Evolutionary conservation across 768 basidiomycete species (phyloP), one percentile per base, ranked within the genome.

Genomic region (Exidia glandulosa): DNA sequence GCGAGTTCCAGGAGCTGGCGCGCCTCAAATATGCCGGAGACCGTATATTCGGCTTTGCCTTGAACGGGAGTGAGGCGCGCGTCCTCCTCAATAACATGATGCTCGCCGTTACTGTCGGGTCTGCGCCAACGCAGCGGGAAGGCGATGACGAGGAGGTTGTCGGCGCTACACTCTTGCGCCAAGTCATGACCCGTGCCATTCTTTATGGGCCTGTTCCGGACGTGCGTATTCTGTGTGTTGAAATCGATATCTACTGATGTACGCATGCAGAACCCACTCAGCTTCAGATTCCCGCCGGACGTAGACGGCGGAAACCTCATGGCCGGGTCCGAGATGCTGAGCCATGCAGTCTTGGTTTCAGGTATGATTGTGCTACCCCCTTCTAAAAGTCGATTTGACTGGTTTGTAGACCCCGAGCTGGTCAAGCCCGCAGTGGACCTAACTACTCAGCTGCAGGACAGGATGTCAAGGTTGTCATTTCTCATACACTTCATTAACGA

Each of bases 401-500:
- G 4, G 56, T 16, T 37, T 63, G 69, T 68, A 87, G 83, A 92
- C 74, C 64, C 77, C 30, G 77, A 85, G 70, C 77, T 90, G 63
- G 84, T 93, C 56, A 73, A 81, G 41, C 77, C 82, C 9, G 88
- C 87, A 62, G 87, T 90, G 65, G 94, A 96, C 68, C 75, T 95
- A 45, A 83, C 83, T 16, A 78, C 84, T 2, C 93, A 94, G 67
- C 71, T 97, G 63, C 79, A 78, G 3, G 83, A 82, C 41, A 81
- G 90, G 31, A 86, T 86, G 66, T 84, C 87, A 59, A 76, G 90
- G 36, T 74, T 94, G 31, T 84, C 82, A 58, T 91, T 89, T 79
- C 77, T 97, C n/a, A 89, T 95, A 64, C 79, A 79, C 29, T 95
- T 93, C 69, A 88, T 96, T 66, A 89, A 92, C 50, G 86, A 90